phyloP scores from a whole-genome alignment of 2,329 filamentous ascomycete species.

The Ceratocystis lukuohia region DNA sequence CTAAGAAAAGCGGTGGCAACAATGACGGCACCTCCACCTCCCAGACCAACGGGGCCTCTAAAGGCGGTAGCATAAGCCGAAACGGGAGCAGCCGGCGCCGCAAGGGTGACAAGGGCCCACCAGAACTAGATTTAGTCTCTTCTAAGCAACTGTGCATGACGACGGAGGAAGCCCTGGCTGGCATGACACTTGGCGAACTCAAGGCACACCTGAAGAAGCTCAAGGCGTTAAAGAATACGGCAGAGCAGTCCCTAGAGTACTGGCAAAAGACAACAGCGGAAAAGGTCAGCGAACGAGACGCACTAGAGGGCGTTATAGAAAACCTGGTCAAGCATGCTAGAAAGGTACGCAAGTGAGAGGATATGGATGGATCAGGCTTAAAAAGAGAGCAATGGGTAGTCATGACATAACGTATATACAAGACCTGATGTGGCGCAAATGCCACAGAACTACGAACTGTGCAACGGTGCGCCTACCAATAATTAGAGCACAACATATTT shows the following conservation, averaged over 20 bases:
- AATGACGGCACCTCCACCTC: not conserved
- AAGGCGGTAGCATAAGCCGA: not conserved
- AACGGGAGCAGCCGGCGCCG: constrained; percentile 30
- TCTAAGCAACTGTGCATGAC: constrained; percentile 68
- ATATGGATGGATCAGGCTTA: not conserved
- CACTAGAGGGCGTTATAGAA: constrained; percentile 92
- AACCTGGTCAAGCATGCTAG: constrained; percentile 86
- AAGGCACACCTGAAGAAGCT: constrained; percentile 56
- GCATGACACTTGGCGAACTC: constrained; percentile 68
- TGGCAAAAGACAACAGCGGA: constrained; percentile 81
- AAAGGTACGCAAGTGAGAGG: constrained; percentile 58
- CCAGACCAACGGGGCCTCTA: not conserved
- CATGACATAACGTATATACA: not conserved
- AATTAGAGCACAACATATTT: too few species aligned
- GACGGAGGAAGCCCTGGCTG: constrained; percentile 68
- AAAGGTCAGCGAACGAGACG: constrained; percentile 78
- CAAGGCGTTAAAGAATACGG: constrained; percentile 54
- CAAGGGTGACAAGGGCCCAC: constrained; percentile 52
- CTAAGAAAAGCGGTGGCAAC: constrained; percentile 37
- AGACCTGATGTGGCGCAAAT: not conserved
- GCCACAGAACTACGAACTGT: not conserved
- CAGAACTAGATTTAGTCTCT: constrained; percentile 64
- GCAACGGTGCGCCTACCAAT: too few species aligned
- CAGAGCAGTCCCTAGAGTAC: constrained; percentile 68
- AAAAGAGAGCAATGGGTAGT: not conserved